These are phyloP conservation scores for Salix suchowensis DNA, from an alignment of 345 rosid genomes.

Conservation along the genomic window DNA sequence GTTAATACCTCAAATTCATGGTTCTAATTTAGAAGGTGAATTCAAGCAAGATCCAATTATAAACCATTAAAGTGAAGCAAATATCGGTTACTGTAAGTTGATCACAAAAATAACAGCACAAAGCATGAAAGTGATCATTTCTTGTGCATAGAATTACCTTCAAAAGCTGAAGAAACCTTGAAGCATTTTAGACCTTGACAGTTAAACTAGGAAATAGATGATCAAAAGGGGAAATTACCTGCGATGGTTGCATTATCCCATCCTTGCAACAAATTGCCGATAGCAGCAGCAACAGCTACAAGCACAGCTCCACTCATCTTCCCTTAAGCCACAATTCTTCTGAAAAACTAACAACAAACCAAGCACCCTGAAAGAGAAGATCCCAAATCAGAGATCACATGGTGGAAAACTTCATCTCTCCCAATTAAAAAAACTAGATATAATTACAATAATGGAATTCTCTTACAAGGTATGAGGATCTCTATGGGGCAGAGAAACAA, in stretches of 20 bases:
- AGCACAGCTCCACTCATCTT: slow-evolving; percentile 83
- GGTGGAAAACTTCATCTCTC: slow-evolving; percentile 6
- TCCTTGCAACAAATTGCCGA: slow-evolving; percentile 97
- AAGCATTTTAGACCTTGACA: not conserved
- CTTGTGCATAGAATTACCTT: not conserved
- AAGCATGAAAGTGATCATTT: not conserved
- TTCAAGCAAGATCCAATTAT: not conserved
- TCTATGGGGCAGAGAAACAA: not conserved
- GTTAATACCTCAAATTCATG: not conserved
- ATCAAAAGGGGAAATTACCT: slow-evolving; percentile 39
- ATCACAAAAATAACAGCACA: not conserved
- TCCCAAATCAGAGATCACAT: slow-evolving; percentile 23
- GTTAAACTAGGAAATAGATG: not conserved
- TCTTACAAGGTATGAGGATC: not conserved
- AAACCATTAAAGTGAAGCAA: not conserved
- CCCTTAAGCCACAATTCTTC: slow-evolving; percentile 20
- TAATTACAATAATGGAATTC: not conserved
- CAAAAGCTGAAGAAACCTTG: not conserved
- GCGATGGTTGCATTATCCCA: slow-evolving; percentile 99
- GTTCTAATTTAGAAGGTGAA: not conserved
- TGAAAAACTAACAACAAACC: slow-evolving; percentile 10
- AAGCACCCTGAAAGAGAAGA: slow-evolving; percentile 26
- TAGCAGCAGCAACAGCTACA: slow-evolving; percentile 81
- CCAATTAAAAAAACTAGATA: slow-evolving; percentile 11
- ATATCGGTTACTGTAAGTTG: not conserved